Evolutionary conservation across 176 grass and related monocot genomes (phyloP), one percentile per base, ranked within the genome.

Genomic region (Aegilops speltoides): DNA sequence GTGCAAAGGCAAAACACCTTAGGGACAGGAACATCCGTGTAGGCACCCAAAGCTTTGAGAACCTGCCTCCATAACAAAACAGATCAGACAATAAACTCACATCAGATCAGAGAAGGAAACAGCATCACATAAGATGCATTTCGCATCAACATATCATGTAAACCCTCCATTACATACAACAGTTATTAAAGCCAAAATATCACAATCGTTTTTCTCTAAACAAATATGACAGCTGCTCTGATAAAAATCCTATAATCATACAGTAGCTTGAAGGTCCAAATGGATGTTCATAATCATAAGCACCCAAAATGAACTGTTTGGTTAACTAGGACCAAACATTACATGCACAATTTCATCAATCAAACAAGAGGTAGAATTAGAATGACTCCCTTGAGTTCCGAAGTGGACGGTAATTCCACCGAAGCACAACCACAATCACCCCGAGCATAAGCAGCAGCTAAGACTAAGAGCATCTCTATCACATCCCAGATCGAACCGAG

Each of bases 1-100:
- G 84, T 89, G 85, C 97, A 99, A 23, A 99, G 78, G 73, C 92
- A 99, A 59, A 88, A 99, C 24, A 94, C 97, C 88, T 91, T 96
- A 10, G 97, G 97, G 29, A 99, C 94, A n/a, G 97, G 91, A 83
- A 96, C 94, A 86, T 94, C 87, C 16, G 94, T 91, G 71, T 90
- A 64, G 43, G 66, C 78, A 63, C 88, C 88, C 68, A 99, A 70
- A 72, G 89, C 97, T 82, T 96, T 90, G n/a, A 96, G 90, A 88
- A 96, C 91, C 94, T 99, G 97, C 66, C 83, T 59, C 2, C 78
- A 13, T 31, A 41, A 13, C 1, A 84, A 68, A 72, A 82, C 2
- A 25, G 8, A 6, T 22, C 59, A 60, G 38, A 8, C 67, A 61
- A 22, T 80, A 64, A 87, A 61, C 50, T 50, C 65, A 31, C 10